Evolutionary conservation across 2,329 filamentous ascomycete species (phyloP), one percentile per base, ranked within the genome.

Genomic region (Aquanectria penicillioides): DNA sequence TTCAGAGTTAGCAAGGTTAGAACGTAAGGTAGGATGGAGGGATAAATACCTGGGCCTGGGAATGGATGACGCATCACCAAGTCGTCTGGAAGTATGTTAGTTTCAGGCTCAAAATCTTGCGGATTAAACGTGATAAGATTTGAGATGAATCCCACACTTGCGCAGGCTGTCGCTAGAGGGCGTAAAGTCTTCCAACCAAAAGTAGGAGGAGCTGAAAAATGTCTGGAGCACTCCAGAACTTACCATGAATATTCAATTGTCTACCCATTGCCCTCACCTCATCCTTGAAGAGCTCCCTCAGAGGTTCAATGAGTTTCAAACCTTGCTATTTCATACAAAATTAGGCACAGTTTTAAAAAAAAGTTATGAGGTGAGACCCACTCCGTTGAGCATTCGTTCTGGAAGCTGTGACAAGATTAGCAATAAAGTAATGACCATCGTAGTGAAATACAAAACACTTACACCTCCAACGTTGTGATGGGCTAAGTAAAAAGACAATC

Each of bases 231-330:
- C 6, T 33, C 5, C 11, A 6, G 31, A 12, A 33, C 6, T 12
- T 33, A 33, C 26, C 36, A 13, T 46, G 31, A 20, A 53, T 46
- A 6, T 15, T 8, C 22, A 46, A n/a, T 13, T 36, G 23, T 12
- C 50, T 8, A 17, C 40, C 40, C 7, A 53, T 23, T 8, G 9
- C 13, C 13, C 53, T 18, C n/a, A 73, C 91, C 77, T 95, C 91
- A 68, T 94, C 90, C 75, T 95, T 94, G 84, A 93, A 94, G n/a
- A 43, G 33, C n/a, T 56, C 31, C 13, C 48, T 31, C 5, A 59
- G 46, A 9, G 47, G 54, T 18, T 57, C 31, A 25, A 57, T n/a
- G 3, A 20, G 20, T 23, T 28, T 26, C 20, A 36, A 15, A 6
- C 22, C 23, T 36, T 29, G 22, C 28, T 52, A 20, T 44, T 23